These are phyloP conservation scores for Tuctoria greenei DNA, from an alignment of 176 grass and related monocot genomes.

Conservation along the genomic window DNA sequence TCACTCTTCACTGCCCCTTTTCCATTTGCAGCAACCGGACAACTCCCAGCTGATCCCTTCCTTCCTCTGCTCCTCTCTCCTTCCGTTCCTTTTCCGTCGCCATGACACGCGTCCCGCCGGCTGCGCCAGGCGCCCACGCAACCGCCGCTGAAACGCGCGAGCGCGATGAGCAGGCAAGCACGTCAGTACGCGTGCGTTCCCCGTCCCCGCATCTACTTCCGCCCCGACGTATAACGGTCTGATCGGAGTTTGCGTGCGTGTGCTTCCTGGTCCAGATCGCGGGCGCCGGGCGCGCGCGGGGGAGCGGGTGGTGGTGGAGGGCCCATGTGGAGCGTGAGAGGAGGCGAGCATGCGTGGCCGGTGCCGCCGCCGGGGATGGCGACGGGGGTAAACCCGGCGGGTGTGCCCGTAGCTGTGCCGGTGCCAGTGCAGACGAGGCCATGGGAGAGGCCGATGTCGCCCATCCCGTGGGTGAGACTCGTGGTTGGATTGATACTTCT, in stretches of 20 bases:
- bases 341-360: slow-evolving; percentile 36
- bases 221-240: background rate
- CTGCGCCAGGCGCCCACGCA: slow-evolving; percentile 34
- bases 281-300: background rate
- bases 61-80: slow-evolving; percentile 21
- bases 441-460: slow-evolving; percentile 9
- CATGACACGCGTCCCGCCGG: slow-evolving; percentile 35
- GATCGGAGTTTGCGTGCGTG: background rate
- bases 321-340: background rate
- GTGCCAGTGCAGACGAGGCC: slow-evolving; percentile 8
- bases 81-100: slow-evolving; percentile 13
- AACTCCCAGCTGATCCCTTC: slow-evolving; percentile 15
- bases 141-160: slow-evolving; percentile 22
- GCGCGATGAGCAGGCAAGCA: slow-evolving; percentile 39
- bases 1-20: background rate
- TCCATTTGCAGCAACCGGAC: slow-evolving; percentile 12
- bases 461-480: slow-evolving; percentile 53
- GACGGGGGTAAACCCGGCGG: slow-evolving; percentile 1
- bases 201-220: background rate
- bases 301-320: background rate
- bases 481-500: slow-evolving; percentile 41
- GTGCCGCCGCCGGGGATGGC: too few relatives aligned
- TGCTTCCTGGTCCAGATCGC: slow-evolving; percentile 24
- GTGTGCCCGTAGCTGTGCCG: slow-evolving; percentile 8
- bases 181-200: slow-evolving; percentile 23